Evolutionary conservation across 495 filamentous ascomycete genomes (phyloP).

Genomic region (Aspergillus panamensis): DNA sequence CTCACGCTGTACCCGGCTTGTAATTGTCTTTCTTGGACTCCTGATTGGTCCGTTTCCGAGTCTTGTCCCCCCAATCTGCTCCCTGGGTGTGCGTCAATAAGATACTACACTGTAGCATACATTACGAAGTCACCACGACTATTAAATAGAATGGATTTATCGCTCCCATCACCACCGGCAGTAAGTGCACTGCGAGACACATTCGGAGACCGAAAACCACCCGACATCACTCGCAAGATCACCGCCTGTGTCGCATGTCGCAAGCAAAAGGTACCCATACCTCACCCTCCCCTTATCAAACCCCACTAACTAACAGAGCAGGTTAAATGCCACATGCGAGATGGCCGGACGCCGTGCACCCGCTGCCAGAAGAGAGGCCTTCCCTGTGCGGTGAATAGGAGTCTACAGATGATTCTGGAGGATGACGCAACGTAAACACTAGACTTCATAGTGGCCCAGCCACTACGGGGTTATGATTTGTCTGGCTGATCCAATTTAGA

Average conservation of each 20-base stretch:
- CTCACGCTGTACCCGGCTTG: not conserved
- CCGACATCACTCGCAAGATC: conserved; percentile 38
- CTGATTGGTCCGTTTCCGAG: too few species aligned
- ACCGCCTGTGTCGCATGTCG: conserved; percentile 42
- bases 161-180: not conserved
- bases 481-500: conserved; percentile 16
- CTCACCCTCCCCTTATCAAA: not conserved
- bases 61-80: not conserved
- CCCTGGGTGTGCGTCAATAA: not conserved
- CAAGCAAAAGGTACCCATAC: conserved; percentile 33
- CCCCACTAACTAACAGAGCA: conserved; percentile 6
- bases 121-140: not conserved
- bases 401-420: conserved; percentile 37
- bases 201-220: conserved; percentile 35
- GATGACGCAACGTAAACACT: conserved; percentile 29
- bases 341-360: conserved; percentile 31
- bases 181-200: not conserved
- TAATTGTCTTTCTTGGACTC: too few species aligned
- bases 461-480: not conserved
- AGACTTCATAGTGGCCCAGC: not conserved
- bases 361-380: conserved; percentile 30
- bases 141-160: not conserved
- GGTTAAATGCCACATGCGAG: conserved; percentile 46
- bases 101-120: not conserved
- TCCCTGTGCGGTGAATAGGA: conserved; percentile 34